Base-by-base conservation (phyloP, 1,284 basidiomycete species). In the Leccinum colubrinum region DNA sequence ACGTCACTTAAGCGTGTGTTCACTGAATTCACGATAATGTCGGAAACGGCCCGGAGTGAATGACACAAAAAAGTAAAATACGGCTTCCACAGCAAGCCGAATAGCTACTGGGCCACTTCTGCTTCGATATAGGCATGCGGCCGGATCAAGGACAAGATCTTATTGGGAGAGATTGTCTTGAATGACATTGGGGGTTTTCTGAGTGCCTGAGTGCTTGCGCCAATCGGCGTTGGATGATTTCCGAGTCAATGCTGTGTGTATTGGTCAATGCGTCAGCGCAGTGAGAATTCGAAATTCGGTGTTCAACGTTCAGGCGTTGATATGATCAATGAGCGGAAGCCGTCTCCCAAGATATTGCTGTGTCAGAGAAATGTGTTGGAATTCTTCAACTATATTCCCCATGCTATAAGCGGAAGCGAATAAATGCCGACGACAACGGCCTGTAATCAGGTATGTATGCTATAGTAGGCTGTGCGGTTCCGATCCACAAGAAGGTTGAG, bases 241-340 rank as follows among this genome's bases (percentile, higher is more conserved):
- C 33, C 33, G 33, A 33, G 33, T 33, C 25, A 22, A 55, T 50
- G 62, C 62, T 60, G 68, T 60, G 68, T 59, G 39, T 58, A 39
- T 55, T 52, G 27, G 41, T 20, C 12, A 33, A 56, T 27, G 39
- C 22, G 14, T 15, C 37, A 11, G 22, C 46, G 27, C 53, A 43
- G 61, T 67, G 60, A 65, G 59, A 72, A 59, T 37, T 48, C 6
- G 27, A 33, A 33, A 30, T 17, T 20, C n/a, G n/a, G n/a, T 37
- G 33, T 30, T 53, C 51, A 22, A 30, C 30, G 11, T 43, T 55
- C 43, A 22, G 25, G 35, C 43, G 54, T 41, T 22, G 1, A n/a
- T 51, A 25, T 35, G n/a, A 33, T 8, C 20, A 22, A 4, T 37
- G 46, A 59, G 27, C 55, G 48, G 59, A 61, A 68, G 58, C 59